Evolutionary conservation across 2,329 filamentous ascomycete genomes (phyloP).

Genomic region (Curvularia verruculosa): DNA sequence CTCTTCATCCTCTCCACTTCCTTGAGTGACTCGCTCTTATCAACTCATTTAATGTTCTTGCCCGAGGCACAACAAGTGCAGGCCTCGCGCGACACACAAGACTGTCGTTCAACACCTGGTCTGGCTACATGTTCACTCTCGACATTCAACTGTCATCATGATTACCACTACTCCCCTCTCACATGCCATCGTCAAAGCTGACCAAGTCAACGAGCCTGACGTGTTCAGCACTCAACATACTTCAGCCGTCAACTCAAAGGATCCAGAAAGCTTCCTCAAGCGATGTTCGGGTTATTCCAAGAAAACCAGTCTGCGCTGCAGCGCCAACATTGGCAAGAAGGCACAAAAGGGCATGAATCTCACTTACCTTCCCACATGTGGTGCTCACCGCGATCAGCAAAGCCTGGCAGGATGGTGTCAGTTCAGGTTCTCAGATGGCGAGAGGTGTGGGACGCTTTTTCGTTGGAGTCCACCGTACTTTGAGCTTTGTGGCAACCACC

Average conservation of each 20-base stretch:
- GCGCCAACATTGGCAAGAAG: slow-evolving; percentile 29
- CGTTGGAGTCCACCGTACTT: slow-evolving; percentile 37
- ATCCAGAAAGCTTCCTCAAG: slow-evolving; percentile 37
- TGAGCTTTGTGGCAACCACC: slow-evolving; percentile 38
- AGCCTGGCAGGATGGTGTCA: slow-evolving; percentile 38
- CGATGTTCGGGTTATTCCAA: slow-evolving; percentile 39
- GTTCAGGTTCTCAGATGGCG: slow-evolving; percentile 22
- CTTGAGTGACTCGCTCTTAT: too few species aligned
- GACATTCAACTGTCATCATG: background rate
- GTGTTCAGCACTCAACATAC: background rate
- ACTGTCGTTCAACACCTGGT: background rate
- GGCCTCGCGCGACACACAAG: background rate
- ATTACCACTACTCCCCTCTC: background rate
- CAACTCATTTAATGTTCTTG: background rate
- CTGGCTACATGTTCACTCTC: background rate
- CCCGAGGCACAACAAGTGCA: background rate
- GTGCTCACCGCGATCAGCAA: slow-evolving; percentile 37
- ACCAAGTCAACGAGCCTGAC: slow-evolving; percentile 16
- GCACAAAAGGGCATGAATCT: slow-evolving; percentile 30
- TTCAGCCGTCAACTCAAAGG: slow-evolving; percentile 24
- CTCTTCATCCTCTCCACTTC: background rate
- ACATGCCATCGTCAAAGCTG: slow-evolving; percentile 9
- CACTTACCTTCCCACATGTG: slow-evolving; percentile 39
- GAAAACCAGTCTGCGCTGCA: slow-evolving; percentile 33
- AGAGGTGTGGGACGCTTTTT: slow-evolving; percentile 35